These are phyloP conservation scores for Saccharum hybrid DNA, from an alignment of 202 grass and related monocot species.

Conservation along the genomic window DNA sequence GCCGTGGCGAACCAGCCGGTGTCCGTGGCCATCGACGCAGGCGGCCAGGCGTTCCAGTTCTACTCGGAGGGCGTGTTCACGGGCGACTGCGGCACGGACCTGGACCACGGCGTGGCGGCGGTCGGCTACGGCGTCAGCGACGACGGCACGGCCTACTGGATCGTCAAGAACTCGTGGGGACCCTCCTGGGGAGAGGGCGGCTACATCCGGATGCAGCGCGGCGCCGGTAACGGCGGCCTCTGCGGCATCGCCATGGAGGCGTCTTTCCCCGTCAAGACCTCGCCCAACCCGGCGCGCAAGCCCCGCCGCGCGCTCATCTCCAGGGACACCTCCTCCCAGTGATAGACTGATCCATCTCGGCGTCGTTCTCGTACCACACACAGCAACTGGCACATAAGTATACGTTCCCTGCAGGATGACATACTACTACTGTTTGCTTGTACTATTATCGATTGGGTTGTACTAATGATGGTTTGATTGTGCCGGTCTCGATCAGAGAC, in stretches of 20 bases:
- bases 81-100: conserved; percentile 65
- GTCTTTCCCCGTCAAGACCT: conserved; percentile 71
- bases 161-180: conserved; percentile 84
- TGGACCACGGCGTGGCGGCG: conserved; percentile 78
- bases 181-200: conserved; percentile 60
- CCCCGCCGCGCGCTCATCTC: conserved; percentile 41
- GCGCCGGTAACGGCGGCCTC: conserved; percentile 47
- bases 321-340: conserved; percentile 5
- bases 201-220: conserved; percentile 74
- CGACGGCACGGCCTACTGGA: conserved; percentile 71
- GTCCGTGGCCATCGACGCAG: conserved; percentile 78
- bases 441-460: conserved; percentile 28
- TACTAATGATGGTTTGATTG: neutral
- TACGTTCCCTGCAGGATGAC: neutral
- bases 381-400: neutral
- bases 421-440: neutral
- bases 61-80: conserved; percentile 88
- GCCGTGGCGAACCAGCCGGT: conserved; percentile 73
- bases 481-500: neutral
- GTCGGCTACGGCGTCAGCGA: conserved; percentile 65
- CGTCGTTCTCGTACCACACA: neutral
- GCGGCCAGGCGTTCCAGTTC: conserved; percentile 66
- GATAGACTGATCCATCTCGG: neutral
- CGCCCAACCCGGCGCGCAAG: conserved; percentile 49
- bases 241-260: conserved; percentile 87